A percentile compares a stretch with the other conserved stretches of the same genome.
These are phyloP conservation scores for Fusarium sp. DNA, from an alignment of 2,329 filamentous ascomycete genomes.

Conservation along the genomic window DNA sequence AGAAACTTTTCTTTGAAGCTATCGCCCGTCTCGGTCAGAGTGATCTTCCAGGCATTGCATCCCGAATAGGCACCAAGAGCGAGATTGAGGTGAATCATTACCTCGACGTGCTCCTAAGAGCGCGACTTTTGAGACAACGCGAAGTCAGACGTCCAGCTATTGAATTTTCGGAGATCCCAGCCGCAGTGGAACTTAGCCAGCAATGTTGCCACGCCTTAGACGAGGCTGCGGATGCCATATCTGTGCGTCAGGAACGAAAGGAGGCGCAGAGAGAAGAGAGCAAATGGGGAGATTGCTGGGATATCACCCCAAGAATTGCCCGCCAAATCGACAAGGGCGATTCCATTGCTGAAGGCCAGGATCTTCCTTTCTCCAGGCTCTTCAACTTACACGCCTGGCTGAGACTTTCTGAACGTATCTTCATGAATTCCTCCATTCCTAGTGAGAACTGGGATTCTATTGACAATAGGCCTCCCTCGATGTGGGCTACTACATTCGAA, in stretches of 20 bases:
- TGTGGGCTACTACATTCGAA: conserved; percentile 80
- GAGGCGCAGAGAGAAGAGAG: conserved; percentile 71
- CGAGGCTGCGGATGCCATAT: conserved; percentile 73
- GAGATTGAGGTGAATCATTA: conserved; percentile 80
- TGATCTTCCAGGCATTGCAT: conserved; percentile 72
- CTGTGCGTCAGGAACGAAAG: conserved; percentile 71
- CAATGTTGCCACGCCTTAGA: conserved; percentile 76
- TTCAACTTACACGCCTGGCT: conserved; percentile 73
- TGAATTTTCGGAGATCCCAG: conserved; percentile 70
- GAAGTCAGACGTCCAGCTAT: conserved; percentile 52
- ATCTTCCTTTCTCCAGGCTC: conserved; percentile 65
- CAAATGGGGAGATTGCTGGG: conserved; percentile 74
- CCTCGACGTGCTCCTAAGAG: conserved; percentile 70
- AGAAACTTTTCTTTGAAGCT: conserved; percentile 75
- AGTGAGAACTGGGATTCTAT: conserved; percentile 77
- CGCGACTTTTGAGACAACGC: conserved; percentile 56
- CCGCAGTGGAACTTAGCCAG: conserved; percentile 77
- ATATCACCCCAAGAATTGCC: conserved; percentile 64
- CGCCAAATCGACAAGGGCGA: conserved; percentile 46
- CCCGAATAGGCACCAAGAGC: conserved; percentile 76
- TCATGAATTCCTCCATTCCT: conserved; percentile 77
- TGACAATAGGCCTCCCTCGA: conserved; percentile 72
- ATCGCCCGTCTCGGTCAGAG: conserved; percentile 73
- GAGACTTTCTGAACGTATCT: conserved; percentile 72
- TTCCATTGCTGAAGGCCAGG: conserved; percentile 29